phyloP scores from a whole-genome alignment of 2,329 filamentous ascomycete species.

The Amauroascus verrucosus region DNA sequence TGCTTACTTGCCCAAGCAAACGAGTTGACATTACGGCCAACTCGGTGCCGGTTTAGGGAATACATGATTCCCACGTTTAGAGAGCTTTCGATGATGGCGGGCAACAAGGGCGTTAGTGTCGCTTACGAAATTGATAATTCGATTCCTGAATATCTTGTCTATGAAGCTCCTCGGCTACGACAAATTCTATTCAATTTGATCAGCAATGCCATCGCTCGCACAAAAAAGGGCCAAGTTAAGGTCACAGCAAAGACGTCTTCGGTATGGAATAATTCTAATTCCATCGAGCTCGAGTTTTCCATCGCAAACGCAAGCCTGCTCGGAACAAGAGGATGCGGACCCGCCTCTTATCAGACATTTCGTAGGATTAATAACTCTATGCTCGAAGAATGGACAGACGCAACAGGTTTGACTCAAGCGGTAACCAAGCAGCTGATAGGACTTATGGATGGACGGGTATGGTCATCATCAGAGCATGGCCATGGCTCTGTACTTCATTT shows the following conservation, averaged over 20 bases:
- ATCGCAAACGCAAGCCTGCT: not conserved
- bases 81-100: not conserved
- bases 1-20: not conserved
- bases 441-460: conserved; percentile 2
- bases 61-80: conserved; percentile 4
- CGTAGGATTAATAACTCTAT: not conserved
- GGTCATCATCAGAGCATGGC: not conserved
- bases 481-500: not conserved
- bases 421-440: not conserved
- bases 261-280: not conserved
- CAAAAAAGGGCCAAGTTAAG: not conserved
- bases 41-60: not conserved
- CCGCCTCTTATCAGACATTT: not conserved
- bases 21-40: not conserved
- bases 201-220: not conserved
- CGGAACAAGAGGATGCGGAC: not conserved
- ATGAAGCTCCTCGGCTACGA: conserved; percentile 1
- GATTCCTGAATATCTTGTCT: conserved; percentile 4
- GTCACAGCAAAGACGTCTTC: not conserved
- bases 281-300: not conserved
- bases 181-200: conserved; percentile 3
- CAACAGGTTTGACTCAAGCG: conserved; percentile 1
- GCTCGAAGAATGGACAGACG: conserved; percentile 3
- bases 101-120: not conserved
- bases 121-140: not conserved